Base-by-base conservation (phyloP, 257 asterid genomes). In the Gentiana dahurica region DNA sequence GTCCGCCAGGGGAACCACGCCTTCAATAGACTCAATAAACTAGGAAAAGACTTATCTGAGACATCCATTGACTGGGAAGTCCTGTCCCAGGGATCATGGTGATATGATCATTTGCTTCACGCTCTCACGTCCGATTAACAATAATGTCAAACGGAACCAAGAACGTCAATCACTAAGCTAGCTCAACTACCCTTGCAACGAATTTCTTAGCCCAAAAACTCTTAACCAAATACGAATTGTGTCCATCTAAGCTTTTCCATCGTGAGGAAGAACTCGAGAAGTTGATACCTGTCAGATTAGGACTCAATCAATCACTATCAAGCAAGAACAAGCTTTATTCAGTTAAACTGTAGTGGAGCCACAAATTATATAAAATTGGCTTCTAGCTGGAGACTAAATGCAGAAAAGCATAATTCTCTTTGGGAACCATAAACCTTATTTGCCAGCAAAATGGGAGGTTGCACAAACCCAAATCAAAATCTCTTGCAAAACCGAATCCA, bases 1-100 rank as follows among this genome's bases (percentile, higher is more conserved):
- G 80, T 62, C 74, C 85, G 79, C 84, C 86, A 71, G 69, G 86
- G 85, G 65, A 83, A 53, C 98, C 98, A 91, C 37, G 93, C 75
- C 73, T 87, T 87, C 2, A 87, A 58, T 53, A 78, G 54, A 64
- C 79, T 81, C 58, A 80, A 61, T 65, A 81, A 77, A 77, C 79
- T 95, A 57, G 93, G 69, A 61, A 73, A 67, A 58, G 78, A 60
- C 58, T 74, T 76, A 65, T 78, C 79, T 49, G 83, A 57, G 44
- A 74, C 75, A 61, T 74, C 95, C 98, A 91, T 91, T 49, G 76
- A 75, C 87, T 63, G 57, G 58, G 54, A 49, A 62, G 65, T 66
- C 66, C 74, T 53, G 63, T 58, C 56, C 69, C 84, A 71, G 76
- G 80, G 94, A 86, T 78, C 93, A 82, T 84, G 58, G 64, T 72